phyloP scores from a whole-genome alignment of 805 yeast species.

The Metschnikowia vanudenii region DNA sequence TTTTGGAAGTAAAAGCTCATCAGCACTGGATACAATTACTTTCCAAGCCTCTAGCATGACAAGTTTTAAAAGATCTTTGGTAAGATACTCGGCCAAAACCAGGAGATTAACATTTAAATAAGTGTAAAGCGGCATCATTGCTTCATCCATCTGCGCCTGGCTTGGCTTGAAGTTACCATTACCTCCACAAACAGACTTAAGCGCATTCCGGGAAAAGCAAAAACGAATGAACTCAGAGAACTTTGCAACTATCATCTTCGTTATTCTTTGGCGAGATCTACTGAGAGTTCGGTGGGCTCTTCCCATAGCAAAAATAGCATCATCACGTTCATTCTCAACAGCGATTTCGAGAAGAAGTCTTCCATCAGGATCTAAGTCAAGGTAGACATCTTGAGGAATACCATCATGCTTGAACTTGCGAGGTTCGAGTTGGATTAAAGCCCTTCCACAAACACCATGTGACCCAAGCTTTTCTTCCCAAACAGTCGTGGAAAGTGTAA shows the following conservation, averaged over 20 bases:
- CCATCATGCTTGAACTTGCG: conserved; percentile 64
- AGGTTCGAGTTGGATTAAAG: conserved; percentile 60
- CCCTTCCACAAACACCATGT: conserved; percentile 66
- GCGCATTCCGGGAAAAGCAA: conserved; percentile 55
- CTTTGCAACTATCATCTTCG: conserved; percentile 68
- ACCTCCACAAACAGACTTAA: conserved; percentile 54
- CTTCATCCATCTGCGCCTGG: conserved; percentile 53
- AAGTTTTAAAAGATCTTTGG: conserved; percentile 52
- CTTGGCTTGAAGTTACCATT: conserved; percentile 45
- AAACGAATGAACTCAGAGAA: conserved; percentile 62
- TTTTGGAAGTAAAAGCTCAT: conserved; percentile 71
- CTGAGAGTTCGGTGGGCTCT: conserved; percentile 64
- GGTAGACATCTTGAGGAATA: conserved; percentile 55
- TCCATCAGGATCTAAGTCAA: conserved; percentile 70
- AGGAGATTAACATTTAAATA: conserved; percentile 67
- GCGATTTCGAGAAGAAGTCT: conserved; percentile 62
- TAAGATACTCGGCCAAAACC: conserved; percentile 58
- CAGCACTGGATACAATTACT: conserved; percentile 67
- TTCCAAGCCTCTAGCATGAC: conserved; percentile 82
- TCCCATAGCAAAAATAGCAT: conserved; percentile 80
- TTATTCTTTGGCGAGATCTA: conserved; percentile 64
- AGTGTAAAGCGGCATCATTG: conserved; percentile 71
- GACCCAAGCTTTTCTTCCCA: conserved; percentile 65
- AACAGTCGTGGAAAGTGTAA: conserved; percentile 56
- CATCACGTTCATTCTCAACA: conserved; percentile 75